Evolutionary conservation across 2,329 filamentous ascomycete species (phyloP), one percentile per base, ranked within the genome.

Genomic region (Diaporthe sp.): DNA sequence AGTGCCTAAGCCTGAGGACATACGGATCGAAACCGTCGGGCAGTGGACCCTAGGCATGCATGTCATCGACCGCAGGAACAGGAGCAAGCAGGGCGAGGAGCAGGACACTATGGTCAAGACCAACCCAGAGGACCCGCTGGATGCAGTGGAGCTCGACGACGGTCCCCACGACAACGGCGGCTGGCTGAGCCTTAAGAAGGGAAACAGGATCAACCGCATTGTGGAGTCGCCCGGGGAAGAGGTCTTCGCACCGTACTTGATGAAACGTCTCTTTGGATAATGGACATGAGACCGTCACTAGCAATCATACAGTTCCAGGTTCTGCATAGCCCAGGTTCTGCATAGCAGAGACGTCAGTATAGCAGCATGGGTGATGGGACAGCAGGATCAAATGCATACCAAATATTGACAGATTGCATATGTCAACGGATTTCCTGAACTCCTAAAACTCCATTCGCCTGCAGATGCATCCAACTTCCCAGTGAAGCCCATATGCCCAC

Each of bases 31-130:
- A 85, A 97, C 95, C 0, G 86, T 90, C 3, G 97, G 96, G 2
- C 97, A 98, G 86, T 99, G 97, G 97, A 97, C 96, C 60, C 89
- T 95, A 73, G 96, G 97, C 1, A 96, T 97, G 92, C 96, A 95
- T 80, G 89, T 98, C 42, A 87, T 95, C 54, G 97, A 99, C 86
- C 88, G 91, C 47, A 89, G 97, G 58, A 84, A 85, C 50, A 85
- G 91, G 71, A 86, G 85, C 76, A 90, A 91, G 80, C 87, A 86
- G 8, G 87, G 84, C 15, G 86, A 70, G 38, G 38, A 86, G 76
- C 74, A 78, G 58, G 80, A 79, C 19, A 81, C 74, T 67, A 77
- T 71, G 80, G 75, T 81, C 57, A 74, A 77, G 75, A 80, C 80
- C 52, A 73, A 86, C 79, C 82, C 87, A 76, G 80, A 85, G 77